phyloP scores from a whole-genome alignment of 495 filamentous ascomycete genomes.

The Collariella sp. region DNA sequence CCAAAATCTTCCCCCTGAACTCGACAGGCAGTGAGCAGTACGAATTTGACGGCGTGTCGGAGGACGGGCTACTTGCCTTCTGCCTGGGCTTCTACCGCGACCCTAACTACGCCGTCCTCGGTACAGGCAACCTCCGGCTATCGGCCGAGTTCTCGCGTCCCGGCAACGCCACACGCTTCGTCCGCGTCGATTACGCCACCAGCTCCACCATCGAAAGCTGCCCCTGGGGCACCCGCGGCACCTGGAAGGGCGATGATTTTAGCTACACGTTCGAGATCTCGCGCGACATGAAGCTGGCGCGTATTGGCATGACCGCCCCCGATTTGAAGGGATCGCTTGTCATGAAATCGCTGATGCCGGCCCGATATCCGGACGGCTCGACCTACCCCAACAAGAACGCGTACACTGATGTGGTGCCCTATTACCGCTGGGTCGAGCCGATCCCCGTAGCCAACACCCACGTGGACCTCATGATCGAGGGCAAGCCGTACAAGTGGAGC shows the following conservation, averaged over 20 bases:
- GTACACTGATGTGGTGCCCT: constrained; percentile 4
- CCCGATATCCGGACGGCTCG: constrained; percentile 6
- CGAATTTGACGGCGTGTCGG: constrained; percentile 11
- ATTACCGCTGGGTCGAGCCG: constrained; percentile 9
- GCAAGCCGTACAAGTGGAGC: constrained; percentile 2
- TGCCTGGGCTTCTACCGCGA: constrained; percentile 12
- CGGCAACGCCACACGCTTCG: constrained; percentile 4
- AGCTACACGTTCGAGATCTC: constrained; percentile 6
- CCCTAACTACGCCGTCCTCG: constrained; percentile 8
- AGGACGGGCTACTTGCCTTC: constrained; percentile 2
- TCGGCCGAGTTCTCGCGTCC: constrained; percentile 8
- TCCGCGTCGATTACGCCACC: constrained; percentile 7
- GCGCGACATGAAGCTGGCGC: background rate
- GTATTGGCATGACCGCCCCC: constrained; percentile 1
- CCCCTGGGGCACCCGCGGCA: constrained; percentile 4
- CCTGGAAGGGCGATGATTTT: constrained; percentile 5
- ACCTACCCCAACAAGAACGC: background rate
- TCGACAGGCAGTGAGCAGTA: constrained; percentile 9
- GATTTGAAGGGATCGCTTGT: constrained; percentile 1
- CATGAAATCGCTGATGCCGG: constrained; percentile 1
- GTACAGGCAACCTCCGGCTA: constrained; percentile 5
- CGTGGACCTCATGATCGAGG: constrained; percentile 4
- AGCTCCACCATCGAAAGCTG: constrained; percentile 6
- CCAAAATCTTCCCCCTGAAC: constrained; percentile 7
- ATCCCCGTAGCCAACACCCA: constrained; percentile 2